Evolutionary conservation across 1,284 basidiomycete species (phyloP), one percentile per base, ranked within the genome.

Genomic region (Uromyces viciae-fabae): DNA sequence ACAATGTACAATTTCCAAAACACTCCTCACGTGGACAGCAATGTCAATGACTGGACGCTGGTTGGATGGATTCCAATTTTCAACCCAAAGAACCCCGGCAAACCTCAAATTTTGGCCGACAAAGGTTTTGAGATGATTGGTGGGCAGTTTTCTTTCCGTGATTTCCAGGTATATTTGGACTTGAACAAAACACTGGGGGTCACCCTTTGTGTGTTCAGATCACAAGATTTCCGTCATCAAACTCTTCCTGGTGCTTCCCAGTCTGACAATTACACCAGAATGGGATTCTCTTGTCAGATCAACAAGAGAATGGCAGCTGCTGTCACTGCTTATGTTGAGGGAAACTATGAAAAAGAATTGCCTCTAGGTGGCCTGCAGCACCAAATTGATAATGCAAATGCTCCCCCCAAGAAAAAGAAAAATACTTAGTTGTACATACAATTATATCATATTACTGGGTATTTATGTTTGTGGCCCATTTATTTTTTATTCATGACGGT

Each of bases 391-490:
- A 56, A 56, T 8, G 52, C 52, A 19, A 56, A 56, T 56, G 52
- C 52, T 56, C 54, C 54, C 54, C 54, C 54, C 54, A 56, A 56
- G 54, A 56, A 56, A 56, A 56, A 56, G 54, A 56, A 56, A 56
- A 56, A 56, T 8, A 22, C 54, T 56, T 56, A 56, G 54, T 56
- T 56, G 54, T 56, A 56, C 31, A n/a, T 56, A 56, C 8, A 56
- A 56, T 56, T 19, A 56, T n/a, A n/a, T n/a, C 31, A 56, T 19
- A 56, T 56, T 5, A n/a, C 54, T 56, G 54, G 54, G 54, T n/a
- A n/a, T 56, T 56, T 56, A 56, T 56, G 8, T n/a, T 19, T 56
- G 8, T 56, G 54, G 54, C 19, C 54, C 9, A 8, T n/a, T 56
- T 56, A n/a, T n/a, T 28, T 56, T 56, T 28, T 56, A n/a, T 56